Conservation (phyloP, 805 yeast genomes). For the Kockiozyma suomiensis region DNA sequence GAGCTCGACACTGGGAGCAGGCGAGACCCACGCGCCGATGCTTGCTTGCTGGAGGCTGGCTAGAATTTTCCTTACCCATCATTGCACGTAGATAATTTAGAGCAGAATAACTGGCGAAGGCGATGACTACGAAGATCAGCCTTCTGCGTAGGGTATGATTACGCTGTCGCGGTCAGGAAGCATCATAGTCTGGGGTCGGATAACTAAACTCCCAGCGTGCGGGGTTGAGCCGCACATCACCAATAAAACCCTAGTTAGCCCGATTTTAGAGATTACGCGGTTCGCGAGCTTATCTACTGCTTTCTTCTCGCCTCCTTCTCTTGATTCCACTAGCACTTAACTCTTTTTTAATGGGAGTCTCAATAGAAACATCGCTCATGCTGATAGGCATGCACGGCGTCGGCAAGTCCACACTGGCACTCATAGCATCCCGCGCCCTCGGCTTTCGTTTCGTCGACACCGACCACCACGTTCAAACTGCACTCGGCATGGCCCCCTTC, state of each 20-base stretch:
- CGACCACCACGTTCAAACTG: constrained; percentile 68
- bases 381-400: constrained; percentile 96
- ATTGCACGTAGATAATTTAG: too few species aligned
- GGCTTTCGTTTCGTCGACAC: constrained; percentile 74
- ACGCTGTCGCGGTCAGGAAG: too few species aligned
- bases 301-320: too few species aligned
- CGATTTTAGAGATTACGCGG: too few species aligned
- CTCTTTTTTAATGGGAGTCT: too few species aligned
- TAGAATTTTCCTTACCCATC: neutral
- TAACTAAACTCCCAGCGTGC: neutral
- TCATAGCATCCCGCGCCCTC: constrained; percentile 70
- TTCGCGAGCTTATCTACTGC: neutral
- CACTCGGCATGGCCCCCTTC: constrained; percentile 46
- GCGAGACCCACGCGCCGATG: constrained; percentile 19
- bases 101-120: too few species aligned
- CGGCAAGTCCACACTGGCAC: constrained; percentile 85
- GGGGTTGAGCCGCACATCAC: neutral
- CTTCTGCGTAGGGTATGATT: too few species aligned
- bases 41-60: neutral
- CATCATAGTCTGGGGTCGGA: neutral
- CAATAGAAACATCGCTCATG: constrained; percentile 10
- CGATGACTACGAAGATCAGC: too few species aligned
- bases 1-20: constrained; percentile 23
- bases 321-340: too few species aligned
- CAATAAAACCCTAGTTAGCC: neutral